These are phyloP conservation scores for Boletus tomentosulus DNA, from an alignment of 768 basidiomycete genomes.

Conservation along the genomic window DNA sequence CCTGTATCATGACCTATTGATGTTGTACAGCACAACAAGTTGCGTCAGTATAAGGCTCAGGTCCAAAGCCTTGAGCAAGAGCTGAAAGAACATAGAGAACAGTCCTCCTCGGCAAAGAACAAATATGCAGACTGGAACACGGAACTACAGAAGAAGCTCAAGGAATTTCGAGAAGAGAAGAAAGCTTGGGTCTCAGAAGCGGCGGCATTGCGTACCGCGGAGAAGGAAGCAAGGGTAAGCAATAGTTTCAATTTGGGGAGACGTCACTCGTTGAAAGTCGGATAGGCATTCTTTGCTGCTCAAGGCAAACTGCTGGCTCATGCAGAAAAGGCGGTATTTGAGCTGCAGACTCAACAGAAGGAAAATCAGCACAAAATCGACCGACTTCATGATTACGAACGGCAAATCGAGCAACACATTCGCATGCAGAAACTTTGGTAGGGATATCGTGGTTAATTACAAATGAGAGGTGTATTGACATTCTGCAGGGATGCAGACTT, in stretches of 20 bases:
- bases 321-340: conserved; percentile 66
- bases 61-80: conserved; percentile 65
- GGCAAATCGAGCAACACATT: conserved; percentile 78
- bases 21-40: conserved; percentile 64
- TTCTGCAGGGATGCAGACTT: conserved; percentile 68
- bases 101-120: conserved; percentile 67
- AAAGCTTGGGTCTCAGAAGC: conserved; percentile 71
- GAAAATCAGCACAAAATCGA: conserved; percentile 80
- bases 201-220: conserved; percentile 58
- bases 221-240: conserved; percentile 65
- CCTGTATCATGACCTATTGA: conserved; percentile 7
- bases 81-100: conserved; percentile 67
- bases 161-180: conserved; percentile 74
- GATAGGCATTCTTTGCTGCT: conserved; percentile 60
- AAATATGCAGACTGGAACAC: conserved; percentile 83
- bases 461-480: conserved; percentile 7
- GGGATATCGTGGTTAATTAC: conserved; percentile 16
- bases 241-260: not conserved
- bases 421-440: conserved; percentile 78
- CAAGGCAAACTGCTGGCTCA: conserved; percentile 67
- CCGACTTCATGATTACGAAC: conserved; percentile 78
- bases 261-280: not conserved
- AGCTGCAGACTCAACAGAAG: conserved; percentile 69
- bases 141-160: conserved; percentile 74
- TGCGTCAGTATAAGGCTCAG: conserved; percentile 70